These are phyloP conservation scores for Pythium oligandrum DNA, from an alignment of 352 stramenopile genomes.

Conservation along the genomic window DNA sequence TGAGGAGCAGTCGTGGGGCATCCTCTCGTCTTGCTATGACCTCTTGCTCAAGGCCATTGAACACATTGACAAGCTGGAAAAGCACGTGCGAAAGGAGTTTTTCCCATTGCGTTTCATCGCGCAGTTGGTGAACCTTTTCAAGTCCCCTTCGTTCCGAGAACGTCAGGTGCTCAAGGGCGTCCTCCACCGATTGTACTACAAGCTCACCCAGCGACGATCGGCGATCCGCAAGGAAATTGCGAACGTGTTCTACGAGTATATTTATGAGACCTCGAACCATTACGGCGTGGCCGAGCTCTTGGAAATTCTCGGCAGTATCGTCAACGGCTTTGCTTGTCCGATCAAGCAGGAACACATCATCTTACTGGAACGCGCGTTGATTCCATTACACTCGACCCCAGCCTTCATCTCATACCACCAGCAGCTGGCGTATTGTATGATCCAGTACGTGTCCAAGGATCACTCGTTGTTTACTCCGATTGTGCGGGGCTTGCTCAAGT, in stretches of 20 bases:
- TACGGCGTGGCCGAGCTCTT: conserved; percentile 85
- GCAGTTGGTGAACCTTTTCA: conserved; percentile 80
- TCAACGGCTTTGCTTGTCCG: conserved; percentile 86
- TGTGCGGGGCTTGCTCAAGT: conserved; percentile 70
- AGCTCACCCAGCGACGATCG: conserved; percentile 83
- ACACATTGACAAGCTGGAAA: conserved; percentile 87
- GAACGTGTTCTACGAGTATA: conserved; percentile 89
- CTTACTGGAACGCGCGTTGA: conserved; percentile 77
- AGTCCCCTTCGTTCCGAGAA: conserved; percentile 85
- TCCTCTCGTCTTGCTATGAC: conserved; percentile 79
- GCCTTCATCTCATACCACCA: conserved; percentile 87
- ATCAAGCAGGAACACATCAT: conserved; percentile 89
- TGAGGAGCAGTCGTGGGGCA: conserved; percentile 77
- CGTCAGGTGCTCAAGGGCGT: conserved; percentile 83
- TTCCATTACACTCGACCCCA: conserved; percentile 80
- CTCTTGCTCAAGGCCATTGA: conserved; percentile 82
- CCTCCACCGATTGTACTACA: conserved; percentile 87
- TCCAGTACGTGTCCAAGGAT: conserved; percentile 88
- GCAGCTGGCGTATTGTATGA: conserved; percentile 87
- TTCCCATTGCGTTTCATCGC: conserved; percentile 77
- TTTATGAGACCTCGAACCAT: conserved; percentile 89
- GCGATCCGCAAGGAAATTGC: conserved; percentile 86
- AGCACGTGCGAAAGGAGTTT: conserved; percentile 83
- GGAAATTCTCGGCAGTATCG: conserved; percentile 85
- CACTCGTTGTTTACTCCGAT: conserved; percentile 83